Evolutionary conservation across 768 basidiomycete species (phyloP).

Genomic region (Tricholoma saponaceum): DNA sequence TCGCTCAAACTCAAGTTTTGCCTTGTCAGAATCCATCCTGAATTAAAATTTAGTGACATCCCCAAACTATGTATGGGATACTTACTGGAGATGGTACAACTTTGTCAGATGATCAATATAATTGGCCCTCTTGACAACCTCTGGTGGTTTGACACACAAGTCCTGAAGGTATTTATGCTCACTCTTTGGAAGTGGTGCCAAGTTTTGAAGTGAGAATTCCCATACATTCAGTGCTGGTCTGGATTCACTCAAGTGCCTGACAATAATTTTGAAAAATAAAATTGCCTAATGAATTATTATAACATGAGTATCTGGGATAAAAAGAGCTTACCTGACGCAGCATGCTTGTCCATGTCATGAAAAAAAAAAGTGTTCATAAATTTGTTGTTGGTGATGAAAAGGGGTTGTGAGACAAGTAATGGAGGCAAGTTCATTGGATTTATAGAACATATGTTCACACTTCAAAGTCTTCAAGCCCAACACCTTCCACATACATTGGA

Average conservation of each 20-base stretch:
- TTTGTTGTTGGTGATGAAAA: constrained; percentile 23
- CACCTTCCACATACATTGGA: constrained; percentile 17
- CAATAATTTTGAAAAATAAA: constrained; percentile 22
- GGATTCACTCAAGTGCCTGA: constrained; percentile 25
- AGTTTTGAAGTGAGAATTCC: constrained; percentile 10
- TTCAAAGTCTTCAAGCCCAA: constrained; percentile 26
- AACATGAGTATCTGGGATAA: not conserved
- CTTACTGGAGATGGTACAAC: constrained; percentile 10
- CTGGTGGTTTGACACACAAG: constrained; percentile 20
- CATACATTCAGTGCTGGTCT: constrained; percentile 4
- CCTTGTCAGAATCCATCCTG: not conserved
- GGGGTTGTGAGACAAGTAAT: constrained; percentile 14
- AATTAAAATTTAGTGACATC: not conserved
- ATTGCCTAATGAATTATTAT: constrained; percentile 17
- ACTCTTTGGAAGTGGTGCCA: constrained; percentile 14
- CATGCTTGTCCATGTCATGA: constrained; percentile 32
- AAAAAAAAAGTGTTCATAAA: constrained; percentile 27
- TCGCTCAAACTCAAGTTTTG: not conserved
- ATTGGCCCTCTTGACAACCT: constrained; percentile 23
- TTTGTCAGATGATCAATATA: constrained; percentile 28
- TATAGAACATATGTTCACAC: constrained; percentile 23
- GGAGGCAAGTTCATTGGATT: constrained; percentile 22
- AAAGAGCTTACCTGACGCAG: not conserved
- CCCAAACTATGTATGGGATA: not conserved
- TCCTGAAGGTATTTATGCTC: constrained; percentile 21